Base-by-base conservation (phyloP, 2,329 filamentous ascomycete species). In the Phialemonium atrogriseum region DNA sequence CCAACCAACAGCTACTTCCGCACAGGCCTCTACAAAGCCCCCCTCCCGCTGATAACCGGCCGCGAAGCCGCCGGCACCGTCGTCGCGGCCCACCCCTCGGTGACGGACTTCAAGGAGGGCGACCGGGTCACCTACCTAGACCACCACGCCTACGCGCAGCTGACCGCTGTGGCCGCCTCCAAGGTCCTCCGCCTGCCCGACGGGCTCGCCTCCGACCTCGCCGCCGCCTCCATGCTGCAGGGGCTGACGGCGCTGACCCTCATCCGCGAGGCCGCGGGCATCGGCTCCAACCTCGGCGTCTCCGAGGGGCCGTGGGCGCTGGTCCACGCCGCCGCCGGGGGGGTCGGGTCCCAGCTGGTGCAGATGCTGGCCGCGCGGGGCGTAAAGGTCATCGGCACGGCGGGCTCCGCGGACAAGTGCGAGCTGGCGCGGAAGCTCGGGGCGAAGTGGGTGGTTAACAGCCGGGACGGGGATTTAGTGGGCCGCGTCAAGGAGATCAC, bases 171-270 rank as follows among this genome's bases (percentile, higher is more conserved):
- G 7, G 55, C 73, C 0, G 70, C 72, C 2, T 51, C 53, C 6
- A 69, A 69, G 38, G 66, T 75, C 1, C 57, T 80, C 35, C 68
- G 71, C 37, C 61, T 94, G 4, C 86, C 86, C 1, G 63, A 68
- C 0, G 67, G 57, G 0, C 52, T 94, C 24, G 49, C 63, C 2
- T 67, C 71, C 1, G 73, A 82, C 27, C 59, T 73, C 5, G 82
- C 77, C 7, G 77, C 80, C 21, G 84, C 84, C 0, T 64, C 73
- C 0, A 59, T 85, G n/a, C 62, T 94, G 8, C 88, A 93, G 53
- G 87, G 84, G 2, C 63, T 94, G 22, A 94, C 87, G 2, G 85
- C 86, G 0, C 66, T 91, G 45, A 84, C 84, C 0, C 67, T 94
- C 18, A 73, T 86, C 37, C 74, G 80, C 35, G 86, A 94, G 53